Conservation (phyloP, 139 green algal genomes). For the Tetraselmis striata region DNA sequence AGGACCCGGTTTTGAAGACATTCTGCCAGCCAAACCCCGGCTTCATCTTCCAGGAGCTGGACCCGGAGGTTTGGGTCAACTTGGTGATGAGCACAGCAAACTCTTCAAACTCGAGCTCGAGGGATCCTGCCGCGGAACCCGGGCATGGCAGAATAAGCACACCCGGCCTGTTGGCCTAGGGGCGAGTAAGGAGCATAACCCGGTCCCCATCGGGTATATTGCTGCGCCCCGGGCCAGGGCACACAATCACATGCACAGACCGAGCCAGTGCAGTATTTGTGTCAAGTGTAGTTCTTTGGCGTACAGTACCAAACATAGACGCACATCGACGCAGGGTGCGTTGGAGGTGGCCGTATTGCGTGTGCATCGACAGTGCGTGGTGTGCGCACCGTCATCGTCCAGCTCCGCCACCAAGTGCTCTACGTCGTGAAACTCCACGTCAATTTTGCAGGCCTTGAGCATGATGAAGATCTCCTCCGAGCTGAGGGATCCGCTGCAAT, state of each 20-base stretch:
- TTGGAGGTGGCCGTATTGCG: no score
- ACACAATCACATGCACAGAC: no score
- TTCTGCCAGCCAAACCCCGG: neutral
- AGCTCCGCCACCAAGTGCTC: neutral
- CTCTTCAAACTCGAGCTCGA: neutral
- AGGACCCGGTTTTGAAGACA: neutral
- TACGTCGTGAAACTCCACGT: neutral
- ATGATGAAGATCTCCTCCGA: neutral
- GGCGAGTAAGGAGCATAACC: no score
- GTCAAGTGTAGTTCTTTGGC: no score
- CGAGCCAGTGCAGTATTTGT: no score
- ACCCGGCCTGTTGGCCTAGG: no score
- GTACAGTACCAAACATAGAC: no score
- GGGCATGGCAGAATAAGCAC: no score
- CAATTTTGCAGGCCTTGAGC: neutral
- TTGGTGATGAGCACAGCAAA: neutral
- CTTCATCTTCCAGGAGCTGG: neutral
- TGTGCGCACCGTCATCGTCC: neutral
- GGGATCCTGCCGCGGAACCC: neutral
- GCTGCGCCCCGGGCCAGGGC: no score
- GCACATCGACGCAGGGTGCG: no score
- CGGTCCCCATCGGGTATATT: no score
- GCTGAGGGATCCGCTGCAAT: neutral
- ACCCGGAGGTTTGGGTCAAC: neutral
- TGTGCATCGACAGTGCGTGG: no score